Evolutionary conservation across 1,284 basidiomycete genomes (phyloP).

Genomic region (Psilocybe mexicana): DNA sequence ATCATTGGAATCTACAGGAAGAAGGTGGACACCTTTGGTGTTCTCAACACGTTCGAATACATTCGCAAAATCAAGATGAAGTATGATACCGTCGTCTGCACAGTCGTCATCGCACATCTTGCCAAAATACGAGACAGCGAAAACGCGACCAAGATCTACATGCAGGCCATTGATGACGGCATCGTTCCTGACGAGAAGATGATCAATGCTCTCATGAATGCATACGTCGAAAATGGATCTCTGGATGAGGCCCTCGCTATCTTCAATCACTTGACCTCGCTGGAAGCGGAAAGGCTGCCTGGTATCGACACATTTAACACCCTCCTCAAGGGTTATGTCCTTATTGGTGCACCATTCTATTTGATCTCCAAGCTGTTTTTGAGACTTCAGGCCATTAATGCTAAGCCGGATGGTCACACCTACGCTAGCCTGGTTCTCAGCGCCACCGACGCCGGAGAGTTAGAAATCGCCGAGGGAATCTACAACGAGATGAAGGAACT

Average conservation of each 20-base stretch:
- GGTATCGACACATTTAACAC: constrained; percentile 72
- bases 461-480: constrained; percentile 69
- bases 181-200: constrained; percentile 65
- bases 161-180: constrained; percentile 61
- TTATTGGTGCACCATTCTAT: constrained; percentile 76
- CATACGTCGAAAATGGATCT: constrained; percentile 80
- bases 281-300: constrained; percentile 37
- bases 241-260: constrained; percentile 74
- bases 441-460: constrained; percentile 74
- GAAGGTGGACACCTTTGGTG: constrained; percentile 55
- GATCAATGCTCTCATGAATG: constrained; percentile 78
- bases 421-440: constrained; percentile 84
- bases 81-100: constrained; percentile 64
- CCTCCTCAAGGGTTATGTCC: constrained; percentile 84
- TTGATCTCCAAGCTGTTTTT: constrained; percentile 69
- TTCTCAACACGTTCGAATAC: constrained; percentile 60
- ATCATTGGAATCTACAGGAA: constrained; percentile 63
- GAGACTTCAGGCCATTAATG: constrained; percentile 38
- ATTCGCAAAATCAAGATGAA: constrained; percentile 55
- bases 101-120: constrained; percentile 70
- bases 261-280: constrained; percentile 66
- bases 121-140: constrained; percentile 66
- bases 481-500: constrained; percentile 67
- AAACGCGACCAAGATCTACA: constrained; percentile 70
- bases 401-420: constrained; percentile 60